Base-by-base conservation (phyloP, 768 basidiomycete species). In the Candolleomyces efflorescens region DNA sequence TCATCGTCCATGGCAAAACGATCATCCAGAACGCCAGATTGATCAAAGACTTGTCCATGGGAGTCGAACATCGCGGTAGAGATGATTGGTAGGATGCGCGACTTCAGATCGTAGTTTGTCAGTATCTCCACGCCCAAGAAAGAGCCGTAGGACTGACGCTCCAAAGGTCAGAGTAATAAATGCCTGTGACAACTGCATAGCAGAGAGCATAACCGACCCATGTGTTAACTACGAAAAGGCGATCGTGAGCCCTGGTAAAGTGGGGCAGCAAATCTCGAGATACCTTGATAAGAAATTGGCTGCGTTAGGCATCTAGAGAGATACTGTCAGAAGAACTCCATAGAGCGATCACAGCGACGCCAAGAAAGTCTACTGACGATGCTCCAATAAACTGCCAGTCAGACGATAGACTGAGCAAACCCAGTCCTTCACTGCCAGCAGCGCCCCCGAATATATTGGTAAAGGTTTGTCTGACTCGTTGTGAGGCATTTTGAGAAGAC, bases 381-480 rank as follows among this genome's bases (percentile, higher is more conserved):
- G 82, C 82, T 0, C 78, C 78, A 60, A 86, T 82, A 61, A 84
- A 84, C 59, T 85, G 82, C 84, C 84, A 89, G 62, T 88, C 87
- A 47, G 88, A 78, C n/a, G 82, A 82, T 43, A 89, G 57, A 36
- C 79, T 81, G 41, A 83, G 55, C 18, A 88, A 63, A 0, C 87
- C 86, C 41, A 89, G 72, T 0, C 86, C 87, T 67, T 89, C 86
- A 62, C 89, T 89, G 26, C 79, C 85, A 37, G 81, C 75, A 2
- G 80, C 71, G 5, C 88, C 88, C 26, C 88, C 88, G 58, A 89
- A 88, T 0, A 89, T 62, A 53, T 84, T 82, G 3, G 84, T 86
- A 63, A 86, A 78, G 15, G 81, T 65, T 59, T 82, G 69, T 26
- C 75, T 70, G 5, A 80, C 74, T 6, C 63, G 73, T 44, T 75